These are phyloP conservation scores for Starmerella sp. DNA, from an alignment of 805 yeast species.

Conservation along the genomic window DNA sequence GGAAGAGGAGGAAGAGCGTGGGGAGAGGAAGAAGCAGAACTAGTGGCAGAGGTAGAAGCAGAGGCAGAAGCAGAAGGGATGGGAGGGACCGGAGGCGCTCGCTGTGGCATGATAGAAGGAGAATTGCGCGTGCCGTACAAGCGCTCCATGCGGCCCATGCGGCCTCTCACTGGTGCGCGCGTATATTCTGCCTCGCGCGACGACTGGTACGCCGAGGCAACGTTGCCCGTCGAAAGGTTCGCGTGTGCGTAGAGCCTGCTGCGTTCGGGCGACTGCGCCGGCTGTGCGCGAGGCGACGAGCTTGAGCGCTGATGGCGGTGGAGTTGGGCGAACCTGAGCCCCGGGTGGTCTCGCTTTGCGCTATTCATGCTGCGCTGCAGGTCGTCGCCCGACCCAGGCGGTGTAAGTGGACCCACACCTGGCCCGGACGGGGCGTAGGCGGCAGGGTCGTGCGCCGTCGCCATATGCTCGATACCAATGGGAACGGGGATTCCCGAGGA, in stretches of 20 bases:
- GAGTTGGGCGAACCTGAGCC: neutral
- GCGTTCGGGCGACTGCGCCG: neutral
- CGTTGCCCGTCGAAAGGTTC: neutral
- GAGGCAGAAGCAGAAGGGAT: neutral
- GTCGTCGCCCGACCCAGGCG: neutral
- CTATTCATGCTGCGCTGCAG: neutral
- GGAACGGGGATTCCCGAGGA: slow-evolving; percentile 2
- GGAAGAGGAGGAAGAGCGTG: neutral
- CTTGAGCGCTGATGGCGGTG: neutral
- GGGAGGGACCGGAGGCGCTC: neutral
- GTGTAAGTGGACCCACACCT: neutral
- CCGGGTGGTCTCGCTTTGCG: neutral
- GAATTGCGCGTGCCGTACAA: neutral
- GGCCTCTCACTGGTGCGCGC: neutral
- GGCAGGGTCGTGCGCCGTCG: neutral
- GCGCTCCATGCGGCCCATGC: slow-evolving; percentile 1
- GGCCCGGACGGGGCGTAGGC: neutral
- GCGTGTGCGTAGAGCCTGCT: neutral
- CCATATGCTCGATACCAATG: neutral
- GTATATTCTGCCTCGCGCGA: slow-evolving; percentile 2
- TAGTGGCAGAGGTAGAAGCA: no score
- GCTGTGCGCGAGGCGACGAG: neutral
- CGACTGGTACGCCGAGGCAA: neutral
- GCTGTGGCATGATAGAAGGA: neutral
- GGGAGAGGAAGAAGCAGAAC: no score